Evolutionary conservation across 1,139 yeast species (phyloP).

Genomic region (Spathaspora sp.): DNA sequence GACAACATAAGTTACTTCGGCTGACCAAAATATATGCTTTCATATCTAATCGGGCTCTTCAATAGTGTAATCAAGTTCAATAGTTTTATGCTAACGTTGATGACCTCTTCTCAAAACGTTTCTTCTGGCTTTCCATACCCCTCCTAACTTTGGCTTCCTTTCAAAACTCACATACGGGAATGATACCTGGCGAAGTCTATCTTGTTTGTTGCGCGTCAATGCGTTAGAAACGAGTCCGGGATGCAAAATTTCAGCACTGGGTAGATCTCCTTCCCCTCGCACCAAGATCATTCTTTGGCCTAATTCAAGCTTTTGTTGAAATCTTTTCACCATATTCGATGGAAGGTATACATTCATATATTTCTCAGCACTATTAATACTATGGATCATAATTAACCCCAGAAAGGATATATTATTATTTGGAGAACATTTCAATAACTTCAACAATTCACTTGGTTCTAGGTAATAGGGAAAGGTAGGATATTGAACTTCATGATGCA

Average conservation of each 20-base stretch:
- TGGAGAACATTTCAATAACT: not conserved
- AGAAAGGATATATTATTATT: constrained; percentile 17
- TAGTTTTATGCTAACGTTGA: constrained; percentile 4
- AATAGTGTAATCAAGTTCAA: no score
- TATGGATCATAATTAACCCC: constrained; percentile 59
- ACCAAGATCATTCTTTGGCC: constrained; percentile 45
- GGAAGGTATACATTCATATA: constrained; percentile 64
- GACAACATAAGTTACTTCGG: no score
- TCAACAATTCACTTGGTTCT: constrained; percentile 4
- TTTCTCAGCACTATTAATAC: constrained; percentile 46
- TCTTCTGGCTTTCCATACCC: constrained; percentile 61
- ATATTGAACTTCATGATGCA: not conserved
- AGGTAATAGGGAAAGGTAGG: constrained; percentile 5
- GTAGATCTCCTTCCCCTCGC: constrained; percentile 64
- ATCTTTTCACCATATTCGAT: constrained; percentile 13
- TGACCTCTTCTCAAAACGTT: constrained; percentile 56
- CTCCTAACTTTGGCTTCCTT: constrained; percentile 50
- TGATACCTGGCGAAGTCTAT: constrained; percentile 10
- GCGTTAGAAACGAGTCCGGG: constrained; percentile 20
- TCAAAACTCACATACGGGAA: constrained; percentile 55
- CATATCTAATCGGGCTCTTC: no score
- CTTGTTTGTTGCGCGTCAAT: constrained; percentile 12
- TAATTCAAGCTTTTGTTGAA: constrained; percentile 10
- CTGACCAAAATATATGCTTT: no score
- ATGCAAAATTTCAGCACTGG: constrained; percentile 32